Percentiles rank a stretch among this genome's conserved stretches.
Evolutionary conservation across 2,329 filamentous ascomycete genomes (phyloP).

Genomic region (Phyllosticta ampelicida): DNA sequence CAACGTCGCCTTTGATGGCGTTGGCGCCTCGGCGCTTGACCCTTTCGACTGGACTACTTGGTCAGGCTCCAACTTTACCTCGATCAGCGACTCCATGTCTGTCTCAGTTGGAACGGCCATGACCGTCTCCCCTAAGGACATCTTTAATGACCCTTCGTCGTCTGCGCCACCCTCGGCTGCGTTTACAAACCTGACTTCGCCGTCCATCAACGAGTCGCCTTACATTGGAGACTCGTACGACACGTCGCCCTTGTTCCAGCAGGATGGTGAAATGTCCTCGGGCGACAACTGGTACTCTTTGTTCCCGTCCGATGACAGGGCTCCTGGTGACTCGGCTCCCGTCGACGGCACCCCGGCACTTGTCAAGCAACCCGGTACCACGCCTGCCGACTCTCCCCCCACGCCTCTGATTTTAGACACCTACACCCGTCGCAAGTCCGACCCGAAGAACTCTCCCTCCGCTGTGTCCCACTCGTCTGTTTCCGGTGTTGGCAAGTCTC

Average conservation of each 20-base stretch:
- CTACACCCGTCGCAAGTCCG: slow-evolving; percentile 28
- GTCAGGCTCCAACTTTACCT: slow-evolving; percentile 26
- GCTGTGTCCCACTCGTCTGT: slow-evolving; percentile 52
- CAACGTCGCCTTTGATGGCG: slow-evolving; percentile 7
- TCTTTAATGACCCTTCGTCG: slow-evolving; percentile 58
- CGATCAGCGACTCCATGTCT: slow-evolving; percentile 32
- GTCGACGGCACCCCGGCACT: slow-evolving; percentile 24
- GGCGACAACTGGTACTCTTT: slow-evolving; percentile 61
- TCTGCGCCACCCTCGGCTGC: slow-evolving; percentile 74
- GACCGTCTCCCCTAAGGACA: slow-evolving; percentile 77
- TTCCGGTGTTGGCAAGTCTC: slow-evolving; percentile 56
- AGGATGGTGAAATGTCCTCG: slow-evolving; percentile 43
- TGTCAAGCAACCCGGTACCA: slow-evolving; percentile 25
- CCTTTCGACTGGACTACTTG: slow-evolving; percentile 18
- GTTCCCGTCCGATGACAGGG: slow-evolving; percentile 46
- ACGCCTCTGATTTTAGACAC: slow-evolving; percentile 17
- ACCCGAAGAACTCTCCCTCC: slow-evolving; percentile 32
- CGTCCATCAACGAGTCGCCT: slow-evolving; percentile 66
- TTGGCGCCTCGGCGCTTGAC: slow-evolving; percentile 10
- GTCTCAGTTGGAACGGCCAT: slow-evolving; percentile 21
- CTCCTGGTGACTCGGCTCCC: slow-evolving; percentile 19
- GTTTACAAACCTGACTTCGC: slow-evolving; percentile 76
- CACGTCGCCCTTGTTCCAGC: slow-evolving; percentile 65
- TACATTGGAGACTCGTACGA: slow-evolving; percentile 60
- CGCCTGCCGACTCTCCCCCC: slow-evolving; percentile 27